phyloP scores from a whole-genome alignment of 1,139 yeast genomes.

The Taphrina wiesneri region DNA sequence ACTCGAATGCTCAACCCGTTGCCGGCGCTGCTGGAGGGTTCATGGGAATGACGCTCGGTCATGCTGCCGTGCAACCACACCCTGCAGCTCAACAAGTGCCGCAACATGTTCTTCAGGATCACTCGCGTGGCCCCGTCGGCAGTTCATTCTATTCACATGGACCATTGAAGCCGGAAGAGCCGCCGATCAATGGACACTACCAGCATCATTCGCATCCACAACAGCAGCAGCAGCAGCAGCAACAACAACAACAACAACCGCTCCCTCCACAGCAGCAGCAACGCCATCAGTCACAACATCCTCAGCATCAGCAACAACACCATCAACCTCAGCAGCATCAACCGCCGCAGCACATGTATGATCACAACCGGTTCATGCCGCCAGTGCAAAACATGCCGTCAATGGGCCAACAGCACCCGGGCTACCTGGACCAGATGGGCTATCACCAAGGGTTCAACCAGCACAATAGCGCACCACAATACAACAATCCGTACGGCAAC shows the following conservation, averaged over 20 bases:
- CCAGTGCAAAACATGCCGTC: neutral
- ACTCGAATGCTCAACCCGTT: slow-evolving; percentile 13
- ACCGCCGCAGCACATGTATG: slow-evolving; percentile 6
- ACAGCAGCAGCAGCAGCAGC: slow-evolving; percentile 17
- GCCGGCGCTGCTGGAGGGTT: slow-evolving; percentile 31
- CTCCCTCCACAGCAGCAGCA: neutral
- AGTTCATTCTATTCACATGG: slow-evolving; percentile 3
- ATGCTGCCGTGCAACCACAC: slow-evolving; percentile 12
- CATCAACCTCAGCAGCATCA: slow-evolving; percentile 16
- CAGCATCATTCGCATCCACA: slow-evolving; percentile 23
- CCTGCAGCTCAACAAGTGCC: slow-evolving; percentile 1
- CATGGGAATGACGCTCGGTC: slow-evolving; percentile 28
- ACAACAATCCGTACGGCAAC: slow-evolving; percentile 2
- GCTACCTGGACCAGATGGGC: slow-evolving; percentile 11
- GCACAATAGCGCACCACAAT: slow-evolving; percentile 1
- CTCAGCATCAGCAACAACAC: neutral
- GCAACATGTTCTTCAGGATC: slow-evolving; percentile 8
- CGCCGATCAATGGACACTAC: neutral
- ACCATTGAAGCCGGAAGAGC: slow-evolving; percentile 8
- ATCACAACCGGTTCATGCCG: slow-evolving; percentile 7
- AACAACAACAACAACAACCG: slow-evolving; percentile 9
- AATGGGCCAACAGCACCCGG: slow-evolving; percentile 5
- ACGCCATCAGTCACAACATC: neutral
- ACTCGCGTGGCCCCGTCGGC: neutral
- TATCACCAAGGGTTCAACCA: slow-evolving; percentile 3